phyloP scores from a whole-genome alignment of 1,139 yeast genomes.

The Saccharomyces uvarum region DNA sequence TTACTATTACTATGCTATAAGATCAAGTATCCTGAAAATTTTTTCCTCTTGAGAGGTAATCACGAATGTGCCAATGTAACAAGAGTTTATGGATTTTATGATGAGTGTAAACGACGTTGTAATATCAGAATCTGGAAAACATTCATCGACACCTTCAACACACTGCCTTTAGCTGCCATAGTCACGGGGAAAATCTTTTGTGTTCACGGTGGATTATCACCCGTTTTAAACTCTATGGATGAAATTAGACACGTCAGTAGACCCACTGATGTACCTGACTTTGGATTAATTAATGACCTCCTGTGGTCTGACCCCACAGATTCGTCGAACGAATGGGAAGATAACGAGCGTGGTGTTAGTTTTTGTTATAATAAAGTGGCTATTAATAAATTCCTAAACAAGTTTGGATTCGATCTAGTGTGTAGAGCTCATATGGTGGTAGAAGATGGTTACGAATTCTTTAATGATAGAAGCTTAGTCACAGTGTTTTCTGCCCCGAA shows the following conservation, averaged over 20 bases:
- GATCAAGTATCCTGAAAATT: constrained; percentile 88
- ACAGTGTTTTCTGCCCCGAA: constrained; percentile 91
- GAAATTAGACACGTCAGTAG: constrained; percentile 79
- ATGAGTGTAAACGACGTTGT: constrained; percentile 85
- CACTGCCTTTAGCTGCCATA: constrained; percentile 83
- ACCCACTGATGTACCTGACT: constrained; percentile 92
- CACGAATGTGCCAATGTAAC: constrained; percentile 93
- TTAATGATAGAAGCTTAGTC: constrained; percentile 79
- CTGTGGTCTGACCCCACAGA: constrained; percentile 94
- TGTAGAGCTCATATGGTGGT: constrained; percentile 96
- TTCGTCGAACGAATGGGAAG: constrained; percentile 91
- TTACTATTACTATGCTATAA: constrained; percentile 72
- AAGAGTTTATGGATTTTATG: constrained; percentile 85
- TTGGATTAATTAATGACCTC: constrained; percentile 76
- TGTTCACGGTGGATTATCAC: constrained; percentile 90
- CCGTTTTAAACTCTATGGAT: constrained; percentile 76
- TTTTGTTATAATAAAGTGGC: constrained; percentile 86
- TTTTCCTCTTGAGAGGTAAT: constrained; percentile 81
- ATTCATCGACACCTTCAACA: constrained; percentile 81
- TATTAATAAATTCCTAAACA: constrained; percentile 71
- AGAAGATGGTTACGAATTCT: constrained; percentile 91
- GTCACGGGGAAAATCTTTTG: constrained; percentile 90
- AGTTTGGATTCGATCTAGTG: constrained; percentile 81
- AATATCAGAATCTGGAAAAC: constrained; percentile 85
- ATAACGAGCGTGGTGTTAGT: constrained; percentile 87